These are phyloP conservation scores for Chlorella sp. DNA, from an alignment of 139 green algal genomes.

Conservation along the genomic window DNA sequence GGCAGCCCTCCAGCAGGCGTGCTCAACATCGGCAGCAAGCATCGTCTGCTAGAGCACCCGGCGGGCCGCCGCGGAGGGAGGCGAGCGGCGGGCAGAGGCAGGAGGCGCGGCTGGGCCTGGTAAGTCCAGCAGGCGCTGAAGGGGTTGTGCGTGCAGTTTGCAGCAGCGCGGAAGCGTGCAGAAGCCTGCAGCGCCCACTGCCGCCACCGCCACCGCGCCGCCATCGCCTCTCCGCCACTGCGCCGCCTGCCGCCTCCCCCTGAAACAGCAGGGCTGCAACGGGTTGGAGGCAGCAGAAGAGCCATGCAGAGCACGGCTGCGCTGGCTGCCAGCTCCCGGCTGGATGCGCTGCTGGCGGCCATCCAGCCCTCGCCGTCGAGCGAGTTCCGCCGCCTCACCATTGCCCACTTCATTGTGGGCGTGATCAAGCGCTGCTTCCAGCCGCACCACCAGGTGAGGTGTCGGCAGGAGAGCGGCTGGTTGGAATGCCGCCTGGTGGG, in stretches of 20 bases:
- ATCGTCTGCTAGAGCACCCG: no score
- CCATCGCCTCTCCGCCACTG: no score
- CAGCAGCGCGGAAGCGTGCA: no score
- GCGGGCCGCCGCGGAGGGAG: no score
- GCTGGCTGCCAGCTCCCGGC: background rate
- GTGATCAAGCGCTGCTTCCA: constrained; percentile 38
- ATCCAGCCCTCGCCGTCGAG: constrained; percentile 32
- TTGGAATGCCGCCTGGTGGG: background rate
- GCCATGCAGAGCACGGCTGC: background rate
- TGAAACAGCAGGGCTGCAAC: no score
- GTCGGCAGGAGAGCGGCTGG: background rate
- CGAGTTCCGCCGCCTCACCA: constrained; percentile 31
- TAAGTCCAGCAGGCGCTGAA: no score
- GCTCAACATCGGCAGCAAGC: background rate
- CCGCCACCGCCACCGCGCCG: no score
- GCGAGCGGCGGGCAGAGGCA: no score
- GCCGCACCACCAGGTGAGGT: constrained; percentile 23
- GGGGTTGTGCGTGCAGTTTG: no score
- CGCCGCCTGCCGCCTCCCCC: no score
- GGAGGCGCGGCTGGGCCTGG: no score
- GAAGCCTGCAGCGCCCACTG: no score
- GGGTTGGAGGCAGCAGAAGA: background rate
- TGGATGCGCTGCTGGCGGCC: constrained; percentile 31
- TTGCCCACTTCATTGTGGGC: constrained; percentile 29
- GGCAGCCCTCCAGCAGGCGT: background rate